A percentile compares a stretch with the other conserved stretches of the same genome.
Conservation (phyloP, 2,329 filamentous ascomycete genomes). For the Cordyceps militaris region DNA sequence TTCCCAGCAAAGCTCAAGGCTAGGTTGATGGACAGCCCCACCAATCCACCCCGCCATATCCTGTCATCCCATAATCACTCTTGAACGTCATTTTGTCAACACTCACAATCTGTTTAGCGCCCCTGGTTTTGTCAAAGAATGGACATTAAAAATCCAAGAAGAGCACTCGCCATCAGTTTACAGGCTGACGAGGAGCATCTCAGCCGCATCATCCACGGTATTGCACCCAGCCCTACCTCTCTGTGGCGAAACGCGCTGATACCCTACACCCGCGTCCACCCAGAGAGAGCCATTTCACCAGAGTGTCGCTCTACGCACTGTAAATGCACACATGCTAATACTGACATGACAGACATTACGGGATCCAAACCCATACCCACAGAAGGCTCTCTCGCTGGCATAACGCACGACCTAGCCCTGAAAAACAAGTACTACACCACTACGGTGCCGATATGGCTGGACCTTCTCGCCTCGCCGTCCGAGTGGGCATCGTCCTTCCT, state of each 20-base stretch:
- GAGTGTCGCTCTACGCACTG: background rate
- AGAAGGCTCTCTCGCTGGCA: constrained; percentile 46
- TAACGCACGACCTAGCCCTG: constrained; percentile 48
- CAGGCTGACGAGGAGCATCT: constrained; percentile 40
- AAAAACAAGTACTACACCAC: constrained; percentile 56
- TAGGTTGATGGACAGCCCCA: too few relatives aligned
- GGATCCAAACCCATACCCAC: constrained; percentile 36
- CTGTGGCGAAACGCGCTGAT: background rate
- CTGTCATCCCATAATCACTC: too few relatives aligned
- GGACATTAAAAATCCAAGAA: constrained; percentile 44
- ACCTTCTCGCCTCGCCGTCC: constrained; percentile 43
- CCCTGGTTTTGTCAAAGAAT: background rate
- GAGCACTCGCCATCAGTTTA: constrained; percentile 52
- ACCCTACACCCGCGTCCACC: background rate
- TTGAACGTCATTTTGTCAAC: background rate
- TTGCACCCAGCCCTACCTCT: background rate
- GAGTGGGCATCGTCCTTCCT: constrained; percentile 56
- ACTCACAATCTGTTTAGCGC: background rate
- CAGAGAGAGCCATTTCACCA: background rate
- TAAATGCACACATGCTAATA: background rate
- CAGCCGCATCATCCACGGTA: constrained; percentile 48
- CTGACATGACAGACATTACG: constrained; percentile 40
- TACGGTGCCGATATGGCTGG: constrained; percentile 59
- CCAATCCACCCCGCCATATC: background rate
- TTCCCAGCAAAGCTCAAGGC: too few relatives aligned